Conservation (phyloP, 164 flowering plant genomes). For the Sextonia rubra region DNA sequence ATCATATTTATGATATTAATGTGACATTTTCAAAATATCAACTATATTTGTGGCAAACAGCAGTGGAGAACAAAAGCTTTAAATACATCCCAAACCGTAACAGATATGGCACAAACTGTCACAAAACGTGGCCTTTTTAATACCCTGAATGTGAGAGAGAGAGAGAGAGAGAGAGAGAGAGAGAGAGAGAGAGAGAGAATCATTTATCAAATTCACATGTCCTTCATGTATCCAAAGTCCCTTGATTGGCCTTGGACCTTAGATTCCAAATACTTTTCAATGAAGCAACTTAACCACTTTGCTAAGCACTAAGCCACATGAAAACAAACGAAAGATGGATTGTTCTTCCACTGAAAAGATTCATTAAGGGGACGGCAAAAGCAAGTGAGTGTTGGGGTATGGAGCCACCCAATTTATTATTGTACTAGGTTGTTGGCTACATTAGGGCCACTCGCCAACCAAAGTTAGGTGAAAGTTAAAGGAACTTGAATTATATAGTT, state of each 20-base stretch:
- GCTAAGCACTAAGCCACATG: neutral
- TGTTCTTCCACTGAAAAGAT: neutral
- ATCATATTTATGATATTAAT: too few species aligned
- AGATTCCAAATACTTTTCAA: too few species aligned
- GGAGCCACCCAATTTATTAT: neutral
- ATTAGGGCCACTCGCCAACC: neutral
- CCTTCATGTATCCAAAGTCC: neutral
- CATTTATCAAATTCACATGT: neutral
- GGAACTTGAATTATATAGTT: neutral
- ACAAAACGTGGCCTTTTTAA: neutral
- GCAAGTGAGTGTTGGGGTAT: neutral
- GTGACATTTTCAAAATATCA: too few species aligned
- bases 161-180: constrained; percentile 2
- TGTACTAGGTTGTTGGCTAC: neutral
- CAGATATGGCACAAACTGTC: too few species aligned
- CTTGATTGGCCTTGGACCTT: neutral
- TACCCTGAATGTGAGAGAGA: neutral
- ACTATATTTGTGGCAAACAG: too few species aligned
- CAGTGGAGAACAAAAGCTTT: too few species aligned
- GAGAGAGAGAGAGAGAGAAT: constrained; percentile 7
- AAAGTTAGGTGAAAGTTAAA: neutral
- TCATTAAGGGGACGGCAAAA: neutral
- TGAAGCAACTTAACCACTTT: neutral
- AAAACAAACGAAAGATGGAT: too few species aligned
- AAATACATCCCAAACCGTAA: too few species aligned